Evolutionary conservation across 352 stramenopile species (phyloP), one percentile per base, ranked within the genome.

Genomic region (Phytophthora quininea): DNA sequence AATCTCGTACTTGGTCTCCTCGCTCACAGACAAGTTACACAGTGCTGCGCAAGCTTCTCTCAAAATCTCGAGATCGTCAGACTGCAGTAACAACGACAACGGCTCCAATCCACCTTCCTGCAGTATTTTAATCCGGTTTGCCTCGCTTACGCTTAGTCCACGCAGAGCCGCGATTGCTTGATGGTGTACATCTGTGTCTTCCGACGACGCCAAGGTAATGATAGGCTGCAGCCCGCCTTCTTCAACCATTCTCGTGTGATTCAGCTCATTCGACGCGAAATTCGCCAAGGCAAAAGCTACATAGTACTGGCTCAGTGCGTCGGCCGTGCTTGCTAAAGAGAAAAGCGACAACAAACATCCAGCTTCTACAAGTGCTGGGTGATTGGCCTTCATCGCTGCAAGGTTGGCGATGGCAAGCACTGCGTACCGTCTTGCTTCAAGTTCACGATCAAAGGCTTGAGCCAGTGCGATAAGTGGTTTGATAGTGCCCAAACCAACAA

Each of bases 1-100:
- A 38, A 99, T 97, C 71, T 99, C 97, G 63, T 98, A 98, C 74
- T 99, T 99, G 68, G 97, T 99, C 69, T 99, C 96, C 53, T 98
- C 96, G 33, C 88, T 94, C 35, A 98, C 76, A 5, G 94, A 98
- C 31, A 99, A 80, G 74, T 99, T 99, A 65, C 91, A 98, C 0
- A 99, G 74, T 3, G 93, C 95, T 0, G 93, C 96, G 53, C 93
- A 98, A 1, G 96, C 92, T 62, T 99, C 96, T 0, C 95, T 83
- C 9, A 99, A 74, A 35, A 99, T 97, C 67, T 98, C 93, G 9
- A 96, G 75, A 64, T 99, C 95, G 43, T 90, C 74, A 0, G 90
- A 96, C 52, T 91, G 69, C 11, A 99, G 75, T 4, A 99, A 78
- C 43, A 97, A 63, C 29, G 95, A 88, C 11, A 99, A 79, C 15